phyloP scores from a whole-genome alignment of 441 rosid species.

The Jatropha podagrica region DNA sequence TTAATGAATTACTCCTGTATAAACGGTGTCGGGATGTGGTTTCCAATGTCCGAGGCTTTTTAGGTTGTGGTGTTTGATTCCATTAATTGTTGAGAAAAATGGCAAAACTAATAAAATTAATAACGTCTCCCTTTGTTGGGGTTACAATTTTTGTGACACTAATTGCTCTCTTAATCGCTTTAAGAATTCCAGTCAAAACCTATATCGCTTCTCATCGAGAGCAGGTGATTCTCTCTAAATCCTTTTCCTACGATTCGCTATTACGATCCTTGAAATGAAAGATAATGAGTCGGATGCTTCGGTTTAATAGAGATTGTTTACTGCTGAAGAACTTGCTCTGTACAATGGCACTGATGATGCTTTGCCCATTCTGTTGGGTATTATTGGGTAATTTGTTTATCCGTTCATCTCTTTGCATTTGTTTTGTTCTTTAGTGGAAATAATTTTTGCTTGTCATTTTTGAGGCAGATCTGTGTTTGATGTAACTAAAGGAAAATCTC shows the following conservation, averaged over 20 bases:
- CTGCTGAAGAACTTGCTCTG: conserved; percentile 61
- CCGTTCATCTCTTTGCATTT: not conserved
- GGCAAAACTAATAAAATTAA: not conserved
- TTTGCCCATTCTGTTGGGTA: conserved; percentile 72
- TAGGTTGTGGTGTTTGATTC: too few species aligned
- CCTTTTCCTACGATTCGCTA: not conserved
- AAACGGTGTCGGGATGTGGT: too few species aligned
- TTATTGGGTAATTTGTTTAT: conserved; percentile 62
- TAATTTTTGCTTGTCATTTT: not conserved
- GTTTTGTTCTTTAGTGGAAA: too few species aligned
- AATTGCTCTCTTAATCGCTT: conserved; percentile 44
- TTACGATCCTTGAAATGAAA: not conserved
- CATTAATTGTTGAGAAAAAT: conserved; percentile 13
- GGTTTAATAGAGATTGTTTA: conserved; percentile 51
- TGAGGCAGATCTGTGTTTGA: conserved; percentile 80
- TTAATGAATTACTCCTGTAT: too few species aligned
- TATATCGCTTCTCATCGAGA: conserved; percentile 28
- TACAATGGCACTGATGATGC: conserved; percentile 78
- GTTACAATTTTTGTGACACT: conserved; percentile 43
- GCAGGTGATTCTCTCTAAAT: conserved; percentile 15
- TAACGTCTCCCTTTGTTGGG: conserved; percentile 31
- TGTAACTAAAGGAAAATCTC: conserved; percentile 86
- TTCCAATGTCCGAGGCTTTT: too few species aligned
- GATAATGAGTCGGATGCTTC: not conserved
- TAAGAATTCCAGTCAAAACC: conserved; percentile 39